Conservation (phyloP, 257 asterid species). For the Nicotiana tomentosiformis region DNA sequence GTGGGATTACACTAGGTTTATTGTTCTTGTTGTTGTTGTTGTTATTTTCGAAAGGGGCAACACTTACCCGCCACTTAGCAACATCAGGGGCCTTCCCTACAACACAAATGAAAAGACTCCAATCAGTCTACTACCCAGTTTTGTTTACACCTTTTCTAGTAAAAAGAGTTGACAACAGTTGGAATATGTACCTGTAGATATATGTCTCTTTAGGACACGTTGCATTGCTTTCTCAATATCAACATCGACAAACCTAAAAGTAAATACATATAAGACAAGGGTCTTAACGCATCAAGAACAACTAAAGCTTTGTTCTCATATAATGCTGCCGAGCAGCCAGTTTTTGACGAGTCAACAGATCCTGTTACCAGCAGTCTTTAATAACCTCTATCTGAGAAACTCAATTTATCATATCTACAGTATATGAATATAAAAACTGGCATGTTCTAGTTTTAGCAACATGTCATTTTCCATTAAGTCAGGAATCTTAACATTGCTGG, state of each 20-base stretch:
- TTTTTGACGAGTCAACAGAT: neutral
- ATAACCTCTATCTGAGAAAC: neutral
- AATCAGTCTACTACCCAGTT: conserved; percentile 10
- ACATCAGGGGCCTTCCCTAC: conserved; percentile 73
- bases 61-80: conserved; percentile 86
- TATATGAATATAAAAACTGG: neutral
- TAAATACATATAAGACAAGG: neutral
- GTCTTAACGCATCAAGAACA: neutral
- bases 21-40: too few relatives aligned
- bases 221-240: conserved; percentile 82
- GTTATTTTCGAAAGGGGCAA: neutral
- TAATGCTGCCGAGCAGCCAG: neutral
- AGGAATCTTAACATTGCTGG: neutral
- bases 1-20: too few relatives aligned
- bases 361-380: neutral
- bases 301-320: conserved; percentile 2
- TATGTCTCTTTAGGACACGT: conserved; percentile 74
- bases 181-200: conserved; percentile 62
- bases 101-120: conserved; percentile 4
- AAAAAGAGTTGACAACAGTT: neutral
- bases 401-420: neutral
- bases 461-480: neutral
- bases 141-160: neutral
- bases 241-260: conserved; percentile 70
- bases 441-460: neutral